Base-by-base conservation (phyloP, 1,139 yeast genomes). In the Yamadazyma taylorii region DNA sequence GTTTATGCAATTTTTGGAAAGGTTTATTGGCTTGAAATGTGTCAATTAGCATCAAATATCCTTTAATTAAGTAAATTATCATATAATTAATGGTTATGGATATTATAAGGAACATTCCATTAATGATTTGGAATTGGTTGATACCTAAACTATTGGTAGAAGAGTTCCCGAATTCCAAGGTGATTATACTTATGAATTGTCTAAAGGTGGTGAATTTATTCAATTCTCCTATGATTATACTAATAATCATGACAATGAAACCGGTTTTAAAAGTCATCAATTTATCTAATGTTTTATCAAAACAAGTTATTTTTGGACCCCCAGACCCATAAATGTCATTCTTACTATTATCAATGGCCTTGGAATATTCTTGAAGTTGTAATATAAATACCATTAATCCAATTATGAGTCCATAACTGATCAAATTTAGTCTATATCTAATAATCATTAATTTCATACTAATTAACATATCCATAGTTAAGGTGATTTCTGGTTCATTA, bases 371-470 rank as follows among this genome's bases (percentile, higher is more conserved):
- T 8, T 19, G 21, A 8, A 47, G 24, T 50, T 83, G 92, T 21
- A 71, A 47, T 1, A 69, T 48, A 35, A 79, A 48, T 0, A 73
- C 69, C 17, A 75, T 36, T 1, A 75, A 55, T 1, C 75, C 64
- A 11, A 79, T 58, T 37, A 72, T 67, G 1, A 77, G 61, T 6
- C 87, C 82, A 33, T 78, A 67, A 0, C 86, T 71, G 1, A 81
- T 78, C 23, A 81, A 61, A 0, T 82, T 78, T 15, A 84, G 64
- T 52, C 94, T 66, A 54, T 80, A 85, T 36, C 88, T 66, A 35
- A 83, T 61, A 10, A 82, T 78, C 35, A 83, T 58, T 40, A 81
- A 57, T 43, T 75, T 75, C 41, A 84, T 56, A 35, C 76, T 66
- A 24, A 63, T 55, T 24, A 73, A 54, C 53, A 69, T 60, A 52